A percentile compares a stretch with the other conserved stretches of the same genome.
Evolutionary conservation across 2,329 filamentous ascomycete species (phyloP).

Genomic region (Aureobasidium subglaciale): DNA sequence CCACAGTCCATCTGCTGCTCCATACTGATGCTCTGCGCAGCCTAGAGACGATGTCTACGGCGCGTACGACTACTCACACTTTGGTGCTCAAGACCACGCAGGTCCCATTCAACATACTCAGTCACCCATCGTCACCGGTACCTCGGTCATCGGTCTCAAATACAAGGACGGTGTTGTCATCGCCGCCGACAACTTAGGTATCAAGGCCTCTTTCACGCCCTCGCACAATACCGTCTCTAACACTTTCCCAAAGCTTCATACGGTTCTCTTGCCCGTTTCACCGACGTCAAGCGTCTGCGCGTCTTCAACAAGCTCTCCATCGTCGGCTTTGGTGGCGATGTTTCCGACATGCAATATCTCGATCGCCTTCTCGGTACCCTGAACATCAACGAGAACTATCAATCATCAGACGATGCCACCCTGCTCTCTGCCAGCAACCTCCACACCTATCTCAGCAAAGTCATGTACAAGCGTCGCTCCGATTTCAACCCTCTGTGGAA

Average conservation of each 20-base stretch:
- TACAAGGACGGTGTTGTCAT: slow-evolving; percentile 96
- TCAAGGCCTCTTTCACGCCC: not conserved
- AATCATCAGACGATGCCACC: slow-evolving; percentile 31
- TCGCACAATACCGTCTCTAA: slow-evolving; percentile 3
- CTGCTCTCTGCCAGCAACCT: slow-evolving; percentile 82
- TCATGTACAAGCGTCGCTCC: slow-evolving; percentile 89
- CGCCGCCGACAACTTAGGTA: slow-evolving; percentile 93
- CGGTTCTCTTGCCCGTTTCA: slow-evolving; percentile 90
- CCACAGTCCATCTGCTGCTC: slow-evolving; percentile 24
- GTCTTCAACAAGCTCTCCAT: slow-evolving; percentile 77
- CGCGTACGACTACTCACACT: slow-evolving; percentile 80
- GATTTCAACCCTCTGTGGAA: slow-evolving; percentile 99
- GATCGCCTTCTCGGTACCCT: slow-evolving; percentile 84
- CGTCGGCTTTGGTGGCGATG: slow-evolving; percentile 91
- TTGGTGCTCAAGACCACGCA: slow-evolving; percentile 52
- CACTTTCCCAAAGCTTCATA: slow-evolving; percentile 69
- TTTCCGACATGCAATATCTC: slow-evolving; percentile 98
- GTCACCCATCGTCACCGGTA: slow-evolving; percentile 89
- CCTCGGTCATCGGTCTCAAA: slow-evolving; percentile 90
- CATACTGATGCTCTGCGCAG: slow-evolving; percentile 46
- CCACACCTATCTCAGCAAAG: slow-evolving; percentile 92
- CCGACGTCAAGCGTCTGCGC: slow-evolving; percentile 90
- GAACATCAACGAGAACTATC: slow-evolving; percentile 83
- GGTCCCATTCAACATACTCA: slow-evolving; percentile 78
- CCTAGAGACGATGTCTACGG: slow-evolving; percentile 97